Evolutionary conservation across 2,329 filamentous ascomycete species (phyloP), one percentile per base, ranked within the genome.

Genomic region (Fusarium solani-melongenae): DNA sequence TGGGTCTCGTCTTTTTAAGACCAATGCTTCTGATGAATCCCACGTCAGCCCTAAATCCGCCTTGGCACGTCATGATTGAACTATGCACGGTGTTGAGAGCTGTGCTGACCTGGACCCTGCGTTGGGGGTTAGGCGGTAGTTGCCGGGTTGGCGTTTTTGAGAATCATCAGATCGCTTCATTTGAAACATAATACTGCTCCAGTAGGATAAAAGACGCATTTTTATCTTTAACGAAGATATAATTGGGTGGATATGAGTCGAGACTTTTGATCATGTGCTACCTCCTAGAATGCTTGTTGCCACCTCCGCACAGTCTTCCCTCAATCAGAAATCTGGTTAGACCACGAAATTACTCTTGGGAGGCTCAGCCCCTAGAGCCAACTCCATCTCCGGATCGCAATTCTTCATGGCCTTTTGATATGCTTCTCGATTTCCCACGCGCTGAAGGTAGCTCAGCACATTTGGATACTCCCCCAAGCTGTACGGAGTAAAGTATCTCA

Each of bases 401-500:
- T 86, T 89, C 41, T 75, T 75, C 82, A 87, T 86, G 0, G 88
- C 86, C 53, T 75, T 80, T 73, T 79, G 79, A 71, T 89, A 90
- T 1, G 80, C 86, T 24, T 85, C 82, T 31, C 89, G 80, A 62
- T 77, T 68, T 0, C 81, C 81, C 11, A 89, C 77, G 5, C 87
- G 80, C 73, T 82, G 64, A 33, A 90, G 75, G 69, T 87, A 91
- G 1, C 69, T 73, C 34, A 89, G 57, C 7, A 90, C 82, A 55
- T 83, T 82, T 1, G 78, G 71, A 70, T 87, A 87, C 1, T 74
- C 78, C 3, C 67, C 72, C 57, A 90, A 71, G 58, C 84, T 82
- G 51, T 82, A 83, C 2, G 84, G 83, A 27, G 80, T 80, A 71
- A 89, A 92, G 57, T 84, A 82, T 17, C 91, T 83, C 85, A 90